Evolutionary conservation across 2,329 filamentous ascomycete species (phyloP).

Genomic region (Aspergillus sp.): DNA sequence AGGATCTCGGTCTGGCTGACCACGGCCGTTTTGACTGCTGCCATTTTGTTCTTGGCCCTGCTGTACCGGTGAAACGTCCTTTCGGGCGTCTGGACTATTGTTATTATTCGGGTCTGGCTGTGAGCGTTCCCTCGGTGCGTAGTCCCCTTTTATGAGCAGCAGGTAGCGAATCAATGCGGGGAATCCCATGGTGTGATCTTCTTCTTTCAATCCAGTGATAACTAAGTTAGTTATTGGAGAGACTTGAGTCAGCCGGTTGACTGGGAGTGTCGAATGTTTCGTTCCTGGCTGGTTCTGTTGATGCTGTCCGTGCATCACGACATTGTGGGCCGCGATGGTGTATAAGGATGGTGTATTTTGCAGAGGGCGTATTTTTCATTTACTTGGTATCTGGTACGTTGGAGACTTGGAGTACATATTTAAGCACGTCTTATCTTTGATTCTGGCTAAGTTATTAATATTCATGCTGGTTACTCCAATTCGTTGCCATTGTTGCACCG

Average conservation of each 20-base stretch:
- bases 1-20: neutral
- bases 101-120: neutral
- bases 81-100: too few relatives aligned
- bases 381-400: neutral
- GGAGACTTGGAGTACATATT: too few relatives aligned
- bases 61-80: too few relatives aligned
- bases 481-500: too few relatives aligned
- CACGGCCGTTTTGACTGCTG: slow-evolving; percentile 10
- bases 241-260: neutral
- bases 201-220: neutral
- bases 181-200: neutral
- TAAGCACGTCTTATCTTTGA: too few relatives aligned
- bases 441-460: too few relatives aligned
- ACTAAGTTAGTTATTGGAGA: too few relatives aligned
- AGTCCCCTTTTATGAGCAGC: neutral
- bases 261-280: neutral
- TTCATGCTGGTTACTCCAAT: too few relatives aligned
- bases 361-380: neutral
- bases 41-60: neutral
- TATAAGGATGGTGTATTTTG: neutral
- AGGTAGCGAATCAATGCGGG: slow-evolving; percentile 6
- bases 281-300: neutral
- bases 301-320: neutral
- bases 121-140: neutral
- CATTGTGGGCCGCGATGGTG: slow-evolving; percentile 16